These are phyloP conservation scores for Aspergillus aculeatus DNA, from an alignment of 2,329 filamentous ascomycete genomes.

Conservation along the genomic window DNA sequence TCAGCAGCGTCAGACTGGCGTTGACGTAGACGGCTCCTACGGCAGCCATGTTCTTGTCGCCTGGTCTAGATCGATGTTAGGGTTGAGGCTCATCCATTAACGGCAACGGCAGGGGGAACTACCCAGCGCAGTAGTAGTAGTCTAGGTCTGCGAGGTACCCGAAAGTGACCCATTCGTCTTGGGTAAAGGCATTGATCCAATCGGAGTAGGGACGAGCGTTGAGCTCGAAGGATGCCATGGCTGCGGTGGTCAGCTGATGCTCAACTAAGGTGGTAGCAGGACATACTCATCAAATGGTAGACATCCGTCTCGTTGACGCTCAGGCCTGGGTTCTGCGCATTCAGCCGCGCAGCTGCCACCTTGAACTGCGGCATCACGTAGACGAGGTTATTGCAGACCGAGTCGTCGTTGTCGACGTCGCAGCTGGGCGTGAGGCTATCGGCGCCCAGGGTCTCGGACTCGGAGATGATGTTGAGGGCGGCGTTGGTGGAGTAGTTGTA, in stretches of 20 bases:
- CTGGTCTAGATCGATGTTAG: constrained; percentile 8
- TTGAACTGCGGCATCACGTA: constrained; percentile 15
- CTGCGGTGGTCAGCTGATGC: not conserved
- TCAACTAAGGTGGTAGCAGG: not conserved
- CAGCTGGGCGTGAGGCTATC: constrained; percentile 22
- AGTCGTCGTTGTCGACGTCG: constrained; percentile 11
- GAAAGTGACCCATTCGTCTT: constrained; percentile 23
- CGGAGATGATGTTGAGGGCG: constrained; percentile 25
- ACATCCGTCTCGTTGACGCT: constrained; percentile 19
- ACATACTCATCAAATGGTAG: constrained; percentile 23
- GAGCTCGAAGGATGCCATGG: constrained; percentile 22
- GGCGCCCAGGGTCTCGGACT: constrained; percentile 19
- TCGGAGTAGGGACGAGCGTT: constrained; percentile 21
- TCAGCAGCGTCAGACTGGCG: constrained; percentile 20
- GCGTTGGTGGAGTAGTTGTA: constrained; percentile 21
- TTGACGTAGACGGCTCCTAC: constrained; percentile 23
- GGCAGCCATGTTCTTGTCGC: constrained; percentile 20
- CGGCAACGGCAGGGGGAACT: not conserved
- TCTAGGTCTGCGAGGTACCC: constrained; percentile 21
- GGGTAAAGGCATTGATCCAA: constrained; percentile 25
- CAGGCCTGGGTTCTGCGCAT: constrained; percentile 21
- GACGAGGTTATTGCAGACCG: constrained; percentile 13
- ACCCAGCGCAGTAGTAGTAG: constrained; percentile 26
- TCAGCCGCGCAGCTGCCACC: constrained; percentile 21
- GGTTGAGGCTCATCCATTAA: not conserved